Evolutionary conservation across 164 flowering plant species (phyloP).

Genomic region (Stephania cephalantha): DNA sequence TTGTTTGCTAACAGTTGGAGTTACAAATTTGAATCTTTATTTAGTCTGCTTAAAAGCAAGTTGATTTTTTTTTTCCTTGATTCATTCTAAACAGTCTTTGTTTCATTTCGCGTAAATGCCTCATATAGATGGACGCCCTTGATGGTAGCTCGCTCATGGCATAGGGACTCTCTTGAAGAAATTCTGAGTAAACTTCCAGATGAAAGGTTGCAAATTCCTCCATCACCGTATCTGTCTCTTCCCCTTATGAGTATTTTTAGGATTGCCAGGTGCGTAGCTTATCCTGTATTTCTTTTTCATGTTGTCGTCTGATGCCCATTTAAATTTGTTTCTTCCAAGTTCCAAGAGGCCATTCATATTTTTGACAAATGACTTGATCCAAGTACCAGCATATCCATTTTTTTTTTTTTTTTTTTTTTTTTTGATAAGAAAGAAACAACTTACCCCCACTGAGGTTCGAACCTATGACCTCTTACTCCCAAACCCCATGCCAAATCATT

Average conservation of each 20-base stretch:
- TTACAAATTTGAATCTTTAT: not conserved
- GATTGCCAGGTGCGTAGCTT: slow-evolving; percentile 61
- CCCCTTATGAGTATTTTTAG: slow-evolving; percentile 81
- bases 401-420: not conserved
- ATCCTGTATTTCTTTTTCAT: not conserved
- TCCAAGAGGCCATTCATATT: not conserved
- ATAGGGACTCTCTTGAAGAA: slow-evolving; percentile 66
- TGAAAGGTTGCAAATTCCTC: slow-evolving; percentile 26
- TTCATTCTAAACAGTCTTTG: not conserved
- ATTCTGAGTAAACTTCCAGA: slow-evolving; percentile 43
- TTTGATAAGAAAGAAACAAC: too few species aligned
- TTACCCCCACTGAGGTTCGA: too few species aligned
- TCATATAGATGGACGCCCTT: slow-evolving; percentile 77
- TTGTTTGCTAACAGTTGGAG: not conserved
- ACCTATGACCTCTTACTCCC: too few species aligned
- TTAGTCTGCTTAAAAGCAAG: not conserved
- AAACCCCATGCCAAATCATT: too few species aligned
- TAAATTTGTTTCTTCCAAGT: not conserved
- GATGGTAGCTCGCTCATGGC: slow-evolving; percentile 94
- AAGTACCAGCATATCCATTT: slow-evolving; percentile 1
- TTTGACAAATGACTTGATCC: not conserved
- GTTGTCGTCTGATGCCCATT: not conserved
- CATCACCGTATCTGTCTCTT: slow-evolving; percentile 71
- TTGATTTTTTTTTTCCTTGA: not conserved
- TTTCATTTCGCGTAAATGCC: not conserved